Evolutionary conservation across 1,284 basidiomycete genomes (phyloP), one percentile per base, ranked within the genome.

Genomic region (Xerocomus minutiporus): DNA sequence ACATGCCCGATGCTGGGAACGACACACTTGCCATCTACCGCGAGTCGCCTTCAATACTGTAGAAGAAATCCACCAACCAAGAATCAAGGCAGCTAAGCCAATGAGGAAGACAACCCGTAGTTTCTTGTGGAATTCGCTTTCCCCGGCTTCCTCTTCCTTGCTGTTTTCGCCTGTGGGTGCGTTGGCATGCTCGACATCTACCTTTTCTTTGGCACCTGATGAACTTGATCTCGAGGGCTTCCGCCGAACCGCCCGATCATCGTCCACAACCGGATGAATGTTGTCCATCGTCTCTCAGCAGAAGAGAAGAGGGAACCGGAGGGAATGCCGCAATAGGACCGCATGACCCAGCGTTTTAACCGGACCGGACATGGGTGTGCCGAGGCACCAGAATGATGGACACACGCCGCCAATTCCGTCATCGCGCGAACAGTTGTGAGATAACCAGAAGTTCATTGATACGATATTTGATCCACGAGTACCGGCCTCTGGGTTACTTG

Each of bases 41-140:
- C 89, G 79, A 5, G 89, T 91, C 13, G 76, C 81, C 52, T 73
- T 62, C 44, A 91, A 71, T 23, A 89, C 65, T 1, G 80, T 89
- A 5, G 88, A 69, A 55, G 82, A 85, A 47, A 91, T 82, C 89
- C 89, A 92, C 89, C 89, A 91, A 42, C 79, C 87, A 44, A 90
- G 71, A 57, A 91, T 88, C 42, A 84, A 64, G 20, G 74, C 65
- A 9, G 82, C 84, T 1, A 83, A 55, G n/a, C 58, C 77, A 38
- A 67, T 66, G 39, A 89, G 72, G 52, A 83, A 70, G 65, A 77
- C 53, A 15, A 70, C 67, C n/a, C 76, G 70, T 47, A 69, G 53
- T 51, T 61, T 67, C 55, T 56, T 56, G 52, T 67, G 67, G 29
- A 65, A 53, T 2, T 20, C 44, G 11, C 52, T 51, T 46, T 51